phyloP scores from a whole-genome alignment of 345 rosid genomes.

The Noccaea caerulescens region DNA sequence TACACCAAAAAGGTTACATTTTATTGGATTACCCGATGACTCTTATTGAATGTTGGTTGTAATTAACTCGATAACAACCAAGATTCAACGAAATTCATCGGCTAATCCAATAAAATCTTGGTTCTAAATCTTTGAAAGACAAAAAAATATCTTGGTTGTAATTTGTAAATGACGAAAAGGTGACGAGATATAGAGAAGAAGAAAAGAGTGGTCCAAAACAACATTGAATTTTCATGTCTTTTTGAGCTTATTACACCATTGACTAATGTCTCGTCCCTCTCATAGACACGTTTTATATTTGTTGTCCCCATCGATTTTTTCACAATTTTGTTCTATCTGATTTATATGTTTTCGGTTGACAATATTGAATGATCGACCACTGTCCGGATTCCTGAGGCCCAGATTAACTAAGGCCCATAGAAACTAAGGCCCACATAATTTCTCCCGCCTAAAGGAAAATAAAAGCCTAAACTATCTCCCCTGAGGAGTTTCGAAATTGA shows the following conservation, averaged over 20 bases:
- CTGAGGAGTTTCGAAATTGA: slow-evolving; percentile 18
- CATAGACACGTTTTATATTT: slow-evolving; percentile 25
- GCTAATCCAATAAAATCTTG: too few relatives aligned
- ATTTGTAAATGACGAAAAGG: neutral
- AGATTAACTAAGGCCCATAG: neutral
- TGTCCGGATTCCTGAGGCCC: neutral
- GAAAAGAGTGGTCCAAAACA: slow-evolving; percentile 22
- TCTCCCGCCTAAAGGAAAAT: slow-evolving; percentile 37
- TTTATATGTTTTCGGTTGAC: neutral
- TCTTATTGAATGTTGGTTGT: neutral
- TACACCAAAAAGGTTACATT: neutral
- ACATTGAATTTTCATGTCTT: slow-evolving; percentile 27
- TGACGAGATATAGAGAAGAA: neutral
- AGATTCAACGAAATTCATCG: too few relatives aligned
- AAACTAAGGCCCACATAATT: slow-evolving; percentile 11
- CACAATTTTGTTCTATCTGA: neutral
- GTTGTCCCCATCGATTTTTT: neutral
- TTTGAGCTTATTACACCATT: slow-evolving; percentile 30
- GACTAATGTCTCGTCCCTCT: slow-evolving; percentile 18
- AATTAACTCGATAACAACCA: too few relatives aligned
- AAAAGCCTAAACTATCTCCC: slow-evolving; percentile 10
- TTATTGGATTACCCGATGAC: neutral
- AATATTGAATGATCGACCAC: neutral
- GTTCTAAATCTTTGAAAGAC: too few relatives aligned
- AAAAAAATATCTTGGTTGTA: neutral